These are phyloP conservation scores for Labyrinthula sp. DNA, from an alignment of 352 stramenopile species.

Conservation along the genomic window DNA sequence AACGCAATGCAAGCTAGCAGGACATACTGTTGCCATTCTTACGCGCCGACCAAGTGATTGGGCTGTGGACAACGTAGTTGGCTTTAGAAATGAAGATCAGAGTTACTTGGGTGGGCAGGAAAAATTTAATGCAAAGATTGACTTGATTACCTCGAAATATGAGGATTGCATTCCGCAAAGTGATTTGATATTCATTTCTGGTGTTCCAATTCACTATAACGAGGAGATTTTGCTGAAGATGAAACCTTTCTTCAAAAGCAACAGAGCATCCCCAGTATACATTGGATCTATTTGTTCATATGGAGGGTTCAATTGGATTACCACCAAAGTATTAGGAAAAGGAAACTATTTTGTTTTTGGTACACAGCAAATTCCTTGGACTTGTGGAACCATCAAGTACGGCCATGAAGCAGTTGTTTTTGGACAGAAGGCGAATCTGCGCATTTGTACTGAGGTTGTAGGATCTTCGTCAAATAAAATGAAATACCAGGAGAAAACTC, in stretches of 20 bases:
- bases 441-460: slow-evolving; percentile 22
- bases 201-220: slow-evolving; percentile 27
- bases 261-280: slow-evolving; percentile 18
- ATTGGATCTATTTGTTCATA: slow-evolving; percentile 22
- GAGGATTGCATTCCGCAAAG: slow-evolving; percentile 25
- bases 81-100: slow-evolving; percentile 26
- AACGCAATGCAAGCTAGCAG: slow-evolving; percentile 13
- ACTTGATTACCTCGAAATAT: slow-evolving; percentile 10
- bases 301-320: slow-evolving; percentile 28
- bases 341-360: slow-evolving; percentile 27
- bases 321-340: slow-evolving; percentile 18
- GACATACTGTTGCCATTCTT: slow-evolving; percentile 22
- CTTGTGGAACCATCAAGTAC: slow-evolving; percentile 20
- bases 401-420: slow-evolving; percentile 21
- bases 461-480: slow-evolving; percentile 13
- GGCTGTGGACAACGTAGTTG: slow-evolving; percentile 22
- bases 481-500: too few species aligned
- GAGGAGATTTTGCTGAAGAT: slow-evolving; percentile 15
- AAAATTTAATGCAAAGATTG: slow-evolving; percentile 20
- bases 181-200: slow-evolving; percentile 27
- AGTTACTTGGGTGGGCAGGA: slow-evolving; percentile 20
- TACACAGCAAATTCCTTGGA: slow-evolving; percentile 26
- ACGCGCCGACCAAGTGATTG: slow-evolving; percentile 18
- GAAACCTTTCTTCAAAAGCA: slow-evolving; percentile 5
- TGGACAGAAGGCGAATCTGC: slow-evolving; percentile 23